These are phyloP conservation scores for Leccinum pallidistipes DNA, from an alignment of 1,284 basidiomycete genomes.

Conservation along the genomic window DNA sequence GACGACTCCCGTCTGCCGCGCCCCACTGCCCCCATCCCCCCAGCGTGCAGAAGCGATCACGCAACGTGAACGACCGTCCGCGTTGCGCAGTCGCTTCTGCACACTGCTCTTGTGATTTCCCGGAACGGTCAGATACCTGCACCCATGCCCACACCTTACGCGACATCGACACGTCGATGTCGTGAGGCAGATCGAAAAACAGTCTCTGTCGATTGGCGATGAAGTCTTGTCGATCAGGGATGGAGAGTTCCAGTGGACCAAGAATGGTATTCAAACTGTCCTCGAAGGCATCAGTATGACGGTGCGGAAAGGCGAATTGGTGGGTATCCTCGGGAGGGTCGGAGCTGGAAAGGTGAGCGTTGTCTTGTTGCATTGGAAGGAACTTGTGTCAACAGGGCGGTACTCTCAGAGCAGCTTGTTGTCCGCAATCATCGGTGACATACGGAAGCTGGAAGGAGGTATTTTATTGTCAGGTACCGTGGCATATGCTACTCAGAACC, in stretches of 20 bases:
- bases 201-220: no score
- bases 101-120: no score
- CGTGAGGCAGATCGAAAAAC: no score
- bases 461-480: constrained; percentile 73
- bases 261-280: constrained; percentile 54
- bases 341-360: constrained; percentile 81
- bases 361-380: neutral
- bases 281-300: constrained; percentile 80
- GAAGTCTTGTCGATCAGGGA: constrained; percentile 63
- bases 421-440: constrained; percentile 85
- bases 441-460: constrained; percentile 75
- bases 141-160: no score
- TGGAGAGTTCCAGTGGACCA: constrained; percentile 81
- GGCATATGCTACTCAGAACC: constrained; percentile 90
- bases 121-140: no score
- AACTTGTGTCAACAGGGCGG: neutral
- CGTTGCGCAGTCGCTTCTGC: no score
- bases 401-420: constrained; percentile 60
- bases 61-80: no score
- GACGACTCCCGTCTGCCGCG: no score
- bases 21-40: no score
- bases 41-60: no score
- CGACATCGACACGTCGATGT: no score
- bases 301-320: constrained; percentile 81
- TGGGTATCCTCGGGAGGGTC: constrained; percentile 87